Evolutionary conservation across 2,329 filamentous ascomycete genomes (phyloP), one percentile per base, ranked within the genome.

Genomic region (Aspergillus sp.): DNA sequence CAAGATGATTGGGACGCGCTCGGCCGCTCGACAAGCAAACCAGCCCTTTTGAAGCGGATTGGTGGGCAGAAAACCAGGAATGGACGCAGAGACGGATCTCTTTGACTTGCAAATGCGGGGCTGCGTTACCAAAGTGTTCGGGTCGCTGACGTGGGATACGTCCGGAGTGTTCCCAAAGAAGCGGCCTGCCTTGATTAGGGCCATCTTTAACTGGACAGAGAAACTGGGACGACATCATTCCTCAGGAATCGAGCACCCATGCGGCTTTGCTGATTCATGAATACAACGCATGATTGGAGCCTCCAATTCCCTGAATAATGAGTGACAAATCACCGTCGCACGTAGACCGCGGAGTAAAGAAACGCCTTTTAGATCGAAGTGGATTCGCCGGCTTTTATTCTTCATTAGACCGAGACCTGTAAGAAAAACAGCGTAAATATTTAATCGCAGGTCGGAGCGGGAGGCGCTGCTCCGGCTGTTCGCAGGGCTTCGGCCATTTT

Each of bases 301-400:
- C 17, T n/a, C 19, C 20, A 12, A 40, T 24, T 27, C 7, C 19
- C n/a, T 17, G 24, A 34, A 27, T 33, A 17, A 33, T 45, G 24
- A 24, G 30, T 37, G 7, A 33, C 37, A 22, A 45, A 42, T 42
- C 49, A 51, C 22, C 37, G 49, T 39, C 17, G 24, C 20, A 30
- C 17, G 49, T 30, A 39, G 37, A 51, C 15, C 9, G 19, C 34
- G 48, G 48, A 51, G 48, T 51, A 51, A 51, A 51, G 49, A 42
- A 42, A 3, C 49, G 37, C 49, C 49, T 12, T 33, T 15, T 3
- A 37, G 4, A 37, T 13, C 34, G 13, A 37, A n/a, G 15, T 37
- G 12, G 34, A n/a, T 37, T 37, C 5, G 7, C 7, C 34, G 34
- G 34, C 15, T 37, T 37, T 37, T 37, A 37, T 37, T 37, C 34